Evolutionary conservation across 2,329 filamentous ascomycete species (phyloP).

Genomic region (Hymenoscyphus albidus): DNA sequence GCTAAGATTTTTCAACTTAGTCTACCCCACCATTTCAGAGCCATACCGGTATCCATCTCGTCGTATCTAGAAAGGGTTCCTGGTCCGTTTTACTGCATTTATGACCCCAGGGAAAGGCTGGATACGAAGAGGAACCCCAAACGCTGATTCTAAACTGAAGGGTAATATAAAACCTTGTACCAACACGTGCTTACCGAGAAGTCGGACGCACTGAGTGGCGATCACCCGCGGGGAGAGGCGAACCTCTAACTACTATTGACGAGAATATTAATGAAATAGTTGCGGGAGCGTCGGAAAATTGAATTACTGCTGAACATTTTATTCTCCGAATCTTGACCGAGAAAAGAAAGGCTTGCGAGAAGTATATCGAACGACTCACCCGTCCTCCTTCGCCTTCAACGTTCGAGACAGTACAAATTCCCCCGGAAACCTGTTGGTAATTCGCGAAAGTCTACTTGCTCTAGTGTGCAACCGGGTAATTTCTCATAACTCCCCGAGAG

Average conservation of each 20-base stretch:
- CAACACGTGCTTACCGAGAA: background rate
- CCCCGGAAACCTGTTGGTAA: background rate
- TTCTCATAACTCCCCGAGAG: background rate
- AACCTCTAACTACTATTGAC: background rate
- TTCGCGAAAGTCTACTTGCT: background rate
- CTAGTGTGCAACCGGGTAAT: background rate
- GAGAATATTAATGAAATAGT: background rate
- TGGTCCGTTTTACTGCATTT: background rate
- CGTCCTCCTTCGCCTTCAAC: background rate
- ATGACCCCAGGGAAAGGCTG: background rate
- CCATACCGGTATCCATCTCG: background rate
- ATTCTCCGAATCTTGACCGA: background rate
- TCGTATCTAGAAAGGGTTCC: background rate
- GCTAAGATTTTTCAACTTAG: background rate
- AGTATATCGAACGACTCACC: background rate
- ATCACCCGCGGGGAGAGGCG: background rate
- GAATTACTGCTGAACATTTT: background rate
- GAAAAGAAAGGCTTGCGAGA: slow-evolving; percentile 3
- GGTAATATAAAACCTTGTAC: background rate
- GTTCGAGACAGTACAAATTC: background rate
- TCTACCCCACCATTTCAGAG: background rate
- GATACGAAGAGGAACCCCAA: background rate
- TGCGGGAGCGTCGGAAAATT: background rate
- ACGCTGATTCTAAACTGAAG: background rate
- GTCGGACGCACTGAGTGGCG: background rate